phyloP scores from a whole-genome alignment of 768 basidiomycete species.

The Hericium coralloides region DNA sequence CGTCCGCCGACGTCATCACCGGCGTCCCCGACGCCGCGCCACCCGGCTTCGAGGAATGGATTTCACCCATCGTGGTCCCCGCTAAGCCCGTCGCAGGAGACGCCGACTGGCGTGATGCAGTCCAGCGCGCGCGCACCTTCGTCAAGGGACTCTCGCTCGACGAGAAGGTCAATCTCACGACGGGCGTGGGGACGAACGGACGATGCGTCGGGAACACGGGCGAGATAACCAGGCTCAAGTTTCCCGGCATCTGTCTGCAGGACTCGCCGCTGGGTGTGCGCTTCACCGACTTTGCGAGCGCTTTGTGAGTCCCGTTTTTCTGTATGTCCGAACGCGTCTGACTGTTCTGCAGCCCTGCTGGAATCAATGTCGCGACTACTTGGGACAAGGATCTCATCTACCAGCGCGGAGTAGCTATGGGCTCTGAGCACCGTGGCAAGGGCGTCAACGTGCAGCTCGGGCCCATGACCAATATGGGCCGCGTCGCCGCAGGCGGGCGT shows the following conservation, averaged over 20 bases:
- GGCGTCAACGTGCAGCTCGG: constrained; percentile 75
- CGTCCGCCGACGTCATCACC: background rate
- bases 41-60: background rate
- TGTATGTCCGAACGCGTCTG: background rate
- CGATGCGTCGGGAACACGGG: constrained; percentile 63
- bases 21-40: background rate
- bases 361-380: constrained; percentile 24
- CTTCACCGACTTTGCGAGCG: constrained; percentile 59
- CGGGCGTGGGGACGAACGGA: constrained; percentile 35
- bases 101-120: background rate
- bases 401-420: constrained; percentile 68
- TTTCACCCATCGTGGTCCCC: background rate
- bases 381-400: constrained; percentile 77
- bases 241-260: constrained; percentile 68
- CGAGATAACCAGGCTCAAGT: constrained; percentile 20
- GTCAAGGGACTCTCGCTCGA: constrained; percentile 8
- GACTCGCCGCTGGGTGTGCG: constrained; percentile 78
- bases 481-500: constrained; percentile 68
- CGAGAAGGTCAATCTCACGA: constrained; percentile 14
- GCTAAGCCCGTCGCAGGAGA: background rate
- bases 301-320: constrained; percentile 32
- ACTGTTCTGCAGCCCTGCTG: background rate
- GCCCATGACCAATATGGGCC: constrained; percentile 85
- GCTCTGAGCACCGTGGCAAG: constrained; percentile 72
- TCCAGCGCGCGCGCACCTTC: constrained; percentile 8